Conservation (phyloP, 352 stramenopile species). For the Pythium rhizo-oryzae region DNA sequence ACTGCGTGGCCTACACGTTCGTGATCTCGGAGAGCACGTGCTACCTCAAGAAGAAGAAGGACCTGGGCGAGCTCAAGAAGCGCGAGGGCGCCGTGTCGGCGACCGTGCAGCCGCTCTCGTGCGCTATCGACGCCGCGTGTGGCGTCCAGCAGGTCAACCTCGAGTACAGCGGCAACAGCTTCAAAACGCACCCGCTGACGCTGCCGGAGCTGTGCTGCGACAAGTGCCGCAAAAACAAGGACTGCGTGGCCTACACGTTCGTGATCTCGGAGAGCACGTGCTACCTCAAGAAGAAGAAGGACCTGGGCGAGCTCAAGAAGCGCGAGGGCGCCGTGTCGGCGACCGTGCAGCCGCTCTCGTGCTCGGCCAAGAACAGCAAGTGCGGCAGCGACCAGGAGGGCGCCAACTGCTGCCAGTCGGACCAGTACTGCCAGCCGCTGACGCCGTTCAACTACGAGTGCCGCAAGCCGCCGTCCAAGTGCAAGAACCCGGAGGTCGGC, state of each 20-base stretch:
- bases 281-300: constrained; percentile 43
- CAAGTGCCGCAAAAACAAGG: constrained; percentile 34
- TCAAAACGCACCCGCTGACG: constrained; percentile 39
- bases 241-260: constrained; percentile 59
- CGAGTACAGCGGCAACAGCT: constrained; percentile 50
- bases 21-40: constrained; percentile 53
- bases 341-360: constrained; percentile 6
- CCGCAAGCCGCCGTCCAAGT: constrained; percentile 40
- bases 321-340: constrained; percentile 48
- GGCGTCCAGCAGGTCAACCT: constrained; percentile 38
- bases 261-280: constrained; percentile 53
- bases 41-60: constrained; percentile 43
- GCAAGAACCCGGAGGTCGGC: constrained; percentile 37
- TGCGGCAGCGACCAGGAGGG: constrained; percentile 26
- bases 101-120: not conserved
- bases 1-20: constrained; percentile 59
- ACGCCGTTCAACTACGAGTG: constrained; percentile 50
- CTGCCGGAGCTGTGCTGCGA: constrained; percentile 21
- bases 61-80: not conserved
- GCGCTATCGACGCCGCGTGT: constrained; percentile 19
- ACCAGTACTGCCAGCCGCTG: constrained; percentile 50
- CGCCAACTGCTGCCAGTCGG: constrained; percentile 35
- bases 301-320: not conserved
- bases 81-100: constrained; percentile 48
- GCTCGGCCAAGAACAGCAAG: not conserved